Percentiles rank a stretch among this genome's conserved stretches.
Conservation (phyloP, 2,329 filamentous ascomycete species). For the Fusarium torulosum region DNA sequence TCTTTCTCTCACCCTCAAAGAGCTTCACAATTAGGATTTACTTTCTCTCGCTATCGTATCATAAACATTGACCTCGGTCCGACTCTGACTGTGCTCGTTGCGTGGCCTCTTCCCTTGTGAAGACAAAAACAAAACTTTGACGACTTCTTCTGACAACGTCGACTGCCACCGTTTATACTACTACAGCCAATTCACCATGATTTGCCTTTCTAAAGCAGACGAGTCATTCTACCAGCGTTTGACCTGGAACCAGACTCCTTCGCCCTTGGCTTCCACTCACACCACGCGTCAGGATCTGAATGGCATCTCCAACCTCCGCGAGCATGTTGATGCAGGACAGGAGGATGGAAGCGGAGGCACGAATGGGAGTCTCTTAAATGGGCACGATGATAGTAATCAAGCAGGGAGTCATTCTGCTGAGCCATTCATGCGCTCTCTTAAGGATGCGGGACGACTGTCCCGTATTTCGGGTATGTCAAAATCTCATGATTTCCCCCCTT, state of each 20-base stretch:
- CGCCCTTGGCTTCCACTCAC: constrained; percentile 60
- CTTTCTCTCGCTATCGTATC: neutral
- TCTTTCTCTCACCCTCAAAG: neutral
- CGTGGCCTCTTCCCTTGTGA: constrained; percentile 24
- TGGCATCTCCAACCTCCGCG: constrained; percentile 65
- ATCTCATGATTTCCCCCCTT: constrained; percentile 10
- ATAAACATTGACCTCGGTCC: constrained; percentile 16
- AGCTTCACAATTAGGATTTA: neutral
- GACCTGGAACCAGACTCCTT: constrained; percentile 67
- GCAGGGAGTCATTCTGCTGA: constrained; percentile 36
- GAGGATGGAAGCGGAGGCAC: constrained; percentile 50
- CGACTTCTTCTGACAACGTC: constrained; percentile 5
- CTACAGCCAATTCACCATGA: constrained; percentile 53
- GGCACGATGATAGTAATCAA: constrained; percentile 47
- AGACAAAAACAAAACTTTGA: constrained; percentile 12
- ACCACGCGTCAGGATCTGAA: constrained; percentile 69
- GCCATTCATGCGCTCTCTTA: constrained; percentile 27
- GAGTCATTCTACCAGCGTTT: constrained; percentile 62
- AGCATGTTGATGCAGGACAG: constrained; percentile 55
- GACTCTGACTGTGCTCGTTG: constrained; percentile 12
- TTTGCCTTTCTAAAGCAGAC: constrained; percentile 67
- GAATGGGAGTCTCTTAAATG: constrained; percentile 37
- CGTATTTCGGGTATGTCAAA: constrained; percentile 44
- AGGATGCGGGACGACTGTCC: constrained; percentile 51
- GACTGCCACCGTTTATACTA: neutral